These are phyloP conservation scores for Saxophila tyrrhenica DNA, from an alignment of 495 filamentous ascomycete species.

Conservation along the genomic window DNA sequence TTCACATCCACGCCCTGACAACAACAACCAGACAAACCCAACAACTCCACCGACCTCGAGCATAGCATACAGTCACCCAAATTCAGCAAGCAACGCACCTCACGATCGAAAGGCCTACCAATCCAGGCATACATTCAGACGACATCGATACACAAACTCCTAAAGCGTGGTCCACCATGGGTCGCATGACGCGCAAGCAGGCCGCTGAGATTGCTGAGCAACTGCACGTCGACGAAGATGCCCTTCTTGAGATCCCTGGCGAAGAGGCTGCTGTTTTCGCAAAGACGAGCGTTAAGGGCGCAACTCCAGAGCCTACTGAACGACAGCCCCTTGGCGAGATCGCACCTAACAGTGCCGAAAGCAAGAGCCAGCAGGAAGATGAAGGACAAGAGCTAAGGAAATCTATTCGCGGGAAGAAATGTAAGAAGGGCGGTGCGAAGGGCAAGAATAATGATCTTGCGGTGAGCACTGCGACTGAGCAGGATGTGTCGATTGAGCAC, in stretches of 20 bases:
- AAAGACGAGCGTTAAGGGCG: background rate
- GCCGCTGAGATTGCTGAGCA: slow-evolving; percentile 16
- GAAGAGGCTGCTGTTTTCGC: background rate
- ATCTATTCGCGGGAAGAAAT: slow-evolving; percentile 1
- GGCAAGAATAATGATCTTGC: slow-evolving; percentile 5
- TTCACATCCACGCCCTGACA: no score
- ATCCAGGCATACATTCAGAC: background rate
- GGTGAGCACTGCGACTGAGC: background rate
- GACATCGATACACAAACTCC: background rate
- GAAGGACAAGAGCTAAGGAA: slow-evolving; percentile 2
- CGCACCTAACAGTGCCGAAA: slow-evolving; percentile 14
- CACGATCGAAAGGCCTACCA: background rate
- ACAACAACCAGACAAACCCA: no score
- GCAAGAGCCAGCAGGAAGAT: background rate
- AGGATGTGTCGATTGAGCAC: background rate
- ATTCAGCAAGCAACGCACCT: no score
- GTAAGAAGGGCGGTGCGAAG: slow-evolving; percentile 1
- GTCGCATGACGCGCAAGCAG: slow-evolving; percentile 16
- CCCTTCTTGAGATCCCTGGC: background rate
- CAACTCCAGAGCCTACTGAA: slow-evolving; percentile 5
- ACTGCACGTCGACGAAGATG: slow-evolving; percentile 18
- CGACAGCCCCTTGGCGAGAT: slow-evolving; percentile 6
- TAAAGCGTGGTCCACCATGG: background rate
- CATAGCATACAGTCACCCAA: no score
- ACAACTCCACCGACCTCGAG: no score